Conservation (phyloP, 352 stramenopile genomes). For the Aphanomyces invadans region DNA sequence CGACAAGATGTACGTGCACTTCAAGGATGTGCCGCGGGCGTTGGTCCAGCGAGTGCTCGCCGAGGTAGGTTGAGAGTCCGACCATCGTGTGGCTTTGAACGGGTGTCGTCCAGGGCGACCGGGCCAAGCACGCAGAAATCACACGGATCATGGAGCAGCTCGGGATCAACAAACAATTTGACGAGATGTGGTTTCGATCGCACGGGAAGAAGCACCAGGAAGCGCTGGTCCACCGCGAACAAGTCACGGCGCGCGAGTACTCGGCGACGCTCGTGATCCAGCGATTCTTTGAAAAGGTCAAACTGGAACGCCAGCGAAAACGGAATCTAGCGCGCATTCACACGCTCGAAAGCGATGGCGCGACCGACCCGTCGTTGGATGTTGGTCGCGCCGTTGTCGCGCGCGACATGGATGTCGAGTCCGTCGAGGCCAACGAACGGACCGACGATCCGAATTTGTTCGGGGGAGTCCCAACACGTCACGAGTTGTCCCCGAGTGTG, state of each 20-base stretch:
- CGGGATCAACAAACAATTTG: conserved; percentile 26
- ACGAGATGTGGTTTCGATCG: conserved; percentile 22
- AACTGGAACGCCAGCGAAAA: conserved; percentile 5
- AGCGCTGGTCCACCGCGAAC: conserved; percentile 3
- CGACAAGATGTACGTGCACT: conserved; percentile 72
- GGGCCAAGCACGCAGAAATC: conserved; percentile 9
- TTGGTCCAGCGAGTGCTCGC: conserved; percentile 18
- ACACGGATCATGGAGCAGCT: conserved; percentile 8
- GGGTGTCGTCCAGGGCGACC: not conserved
- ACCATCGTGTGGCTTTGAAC: not conserved
- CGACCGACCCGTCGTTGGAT: not conserved
- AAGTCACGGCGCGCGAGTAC: not conserved
- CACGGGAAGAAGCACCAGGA: conserved; percentile 7
- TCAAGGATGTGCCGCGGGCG: conserved; percentile 64
- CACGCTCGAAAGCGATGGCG: not conserved
- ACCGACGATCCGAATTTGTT: too few relatives aligned
- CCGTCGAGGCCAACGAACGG: conserved; percentile 2
- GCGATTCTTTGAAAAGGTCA: conserved; percentile 13
- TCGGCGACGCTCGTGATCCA: conserved; percentile 17
- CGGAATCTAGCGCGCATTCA: not conserved
- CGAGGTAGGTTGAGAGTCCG: not conserved
- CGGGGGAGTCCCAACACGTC: too few relatives aligned
- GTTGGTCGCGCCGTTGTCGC: not conserved
- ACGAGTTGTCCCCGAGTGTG: too few relatives aligned
- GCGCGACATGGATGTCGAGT: conserved; percentile 16